Conservation (phyloP, 2,329 filamentous ascomycete species). For the Aspergillus viridinutans region DNA sequence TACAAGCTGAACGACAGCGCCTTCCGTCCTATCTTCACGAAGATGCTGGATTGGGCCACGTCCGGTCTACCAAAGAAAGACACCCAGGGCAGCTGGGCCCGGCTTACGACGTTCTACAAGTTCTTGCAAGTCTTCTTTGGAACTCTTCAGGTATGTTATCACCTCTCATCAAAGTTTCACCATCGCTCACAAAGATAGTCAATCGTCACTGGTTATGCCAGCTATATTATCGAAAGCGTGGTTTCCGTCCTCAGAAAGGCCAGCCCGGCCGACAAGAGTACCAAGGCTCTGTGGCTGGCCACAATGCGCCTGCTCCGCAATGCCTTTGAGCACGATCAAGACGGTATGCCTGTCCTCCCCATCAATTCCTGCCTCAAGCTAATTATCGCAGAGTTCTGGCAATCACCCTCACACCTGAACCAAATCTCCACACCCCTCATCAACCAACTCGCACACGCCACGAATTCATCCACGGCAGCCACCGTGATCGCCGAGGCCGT, state of each 20-base stretch:
- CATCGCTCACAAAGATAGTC: constrained; percentile 46
- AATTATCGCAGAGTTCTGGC: constrained; percentile 68
- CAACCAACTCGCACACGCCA: constrained; percentile 56
- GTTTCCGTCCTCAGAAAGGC: constrained; percentile 55
- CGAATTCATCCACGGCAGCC: constrained; percentile 34
- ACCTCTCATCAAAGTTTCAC: background rate
- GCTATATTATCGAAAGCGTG: constrained; percentile 74
- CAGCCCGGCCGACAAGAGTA: constrained; percentile 41
- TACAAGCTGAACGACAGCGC: constrained; percentile 93
- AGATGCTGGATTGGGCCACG: constrained; percentile 77
- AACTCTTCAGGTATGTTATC: constrained; percentile 61
- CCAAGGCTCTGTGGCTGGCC: constrained; percentile 62
- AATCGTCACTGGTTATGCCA: constrained; percentile 88
- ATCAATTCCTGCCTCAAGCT: background rate
- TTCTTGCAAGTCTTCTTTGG: constrained; percentile 79
- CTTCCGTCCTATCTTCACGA: constrained; percentile 86
- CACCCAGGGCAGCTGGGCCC: constrained; percentile 52
- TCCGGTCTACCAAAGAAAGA: constrained; percentile 61
- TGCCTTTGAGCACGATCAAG: constrained; percentile 84
- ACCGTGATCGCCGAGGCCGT: constrained; percentile 57
- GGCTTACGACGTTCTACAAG: constrained; percentile 72
- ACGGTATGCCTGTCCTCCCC: constrained; percentile 47
- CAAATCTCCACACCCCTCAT: constrained; percentile 67
- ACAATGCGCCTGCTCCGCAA: constrained; percentile 68
- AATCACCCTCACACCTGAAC: constrained; percentile 80